Conservation (phyloP, 2,329 filamentous ascomycete genomes). For the Leptographium procerum region DNA sequence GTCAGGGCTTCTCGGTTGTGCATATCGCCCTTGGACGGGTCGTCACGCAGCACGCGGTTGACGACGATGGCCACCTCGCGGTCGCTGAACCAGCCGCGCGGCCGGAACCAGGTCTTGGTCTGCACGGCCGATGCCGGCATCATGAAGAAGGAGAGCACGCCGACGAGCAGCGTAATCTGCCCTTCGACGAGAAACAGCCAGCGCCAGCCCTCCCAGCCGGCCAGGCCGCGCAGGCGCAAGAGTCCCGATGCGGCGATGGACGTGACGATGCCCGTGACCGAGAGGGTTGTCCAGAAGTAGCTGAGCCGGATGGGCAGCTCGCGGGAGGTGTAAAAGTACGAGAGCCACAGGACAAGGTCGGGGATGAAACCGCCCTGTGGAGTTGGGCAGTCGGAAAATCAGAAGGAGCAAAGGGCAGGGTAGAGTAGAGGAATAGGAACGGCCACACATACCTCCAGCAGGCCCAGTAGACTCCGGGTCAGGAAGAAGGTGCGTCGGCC, state of each 20-base stretch:
- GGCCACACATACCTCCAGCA: constrained; percentile 11
- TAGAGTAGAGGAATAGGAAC: not conserved
- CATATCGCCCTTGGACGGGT: constrained; percentile 45
- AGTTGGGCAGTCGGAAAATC: no score
- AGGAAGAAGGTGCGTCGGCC: constrained; percentile 19
- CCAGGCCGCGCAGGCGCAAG: constrained; percentile 21
- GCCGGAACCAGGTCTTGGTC: constrained; percentile 30
- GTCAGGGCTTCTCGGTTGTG: constrained; percentile 46
- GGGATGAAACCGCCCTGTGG: constrained; percentile 23
- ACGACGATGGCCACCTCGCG: constrained; percentile 45
- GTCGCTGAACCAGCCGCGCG: constrained; percentile 40
- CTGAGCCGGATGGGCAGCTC: constrained; percentile 22
- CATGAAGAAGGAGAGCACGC: constrained; percentile 33
- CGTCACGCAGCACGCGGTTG: constrained; percentile 44
- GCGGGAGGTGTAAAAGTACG: constrained; percentile 22
- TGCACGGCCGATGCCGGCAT: constrained; percentile 32
- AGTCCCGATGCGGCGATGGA: constrained; percentile 23
- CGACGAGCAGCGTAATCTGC: constrained; percentile 28
- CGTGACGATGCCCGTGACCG: constrained; percentile 20
- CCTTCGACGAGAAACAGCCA: constrained; percentile 45
- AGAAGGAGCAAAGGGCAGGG: no score
- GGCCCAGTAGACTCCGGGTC: constrained; percentile 21
- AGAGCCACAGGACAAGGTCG: constrained; percentile 23
- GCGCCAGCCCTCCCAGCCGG: constrained; percentile 23
- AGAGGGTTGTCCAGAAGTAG: constrained; percentile 22